A percentile compares a stretch with the other conserved stretches of the same genome.
These are phyloP conservation scores for Gossypium turneri DNA, from an alignment of 345 rosid genomes.

Conservation along the genomic window DNA sequence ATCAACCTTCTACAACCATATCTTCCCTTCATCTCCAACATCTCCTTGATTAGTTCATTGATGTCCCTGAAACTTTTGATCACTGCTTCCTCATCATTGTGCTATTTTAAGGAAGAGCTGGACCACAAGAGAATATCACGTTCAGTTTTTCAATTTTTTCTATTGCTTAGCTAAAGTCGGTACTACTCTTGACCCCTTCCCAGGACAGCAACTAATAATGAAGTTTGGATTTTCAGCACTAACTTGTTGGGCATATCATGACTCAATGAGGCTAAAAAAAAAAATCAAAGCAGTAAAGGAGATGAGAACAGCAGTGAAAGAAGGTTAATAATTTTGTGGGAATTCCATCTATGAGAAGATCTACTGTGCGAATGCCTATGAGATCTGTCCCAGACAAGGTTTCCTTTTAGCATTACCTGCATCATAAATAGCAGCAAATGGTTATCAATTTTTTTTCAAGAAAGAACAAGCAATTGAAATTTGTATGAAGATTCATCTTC, in stretches of 20 bases:
- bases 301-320: not conserved
- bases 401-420: not conserved
- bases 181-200: not conserved
- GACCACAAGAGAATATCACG: slow-evolving; percentile 20
- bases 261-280: not conserved
- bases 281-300: not conserved
- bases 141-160: slow-evolving; percentile 8
- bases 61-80: slow-evolving; percentile 90
- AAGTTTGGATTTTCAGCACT: not conserved
- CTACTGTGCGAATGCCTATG: not conserved
- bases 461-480: not conserved
- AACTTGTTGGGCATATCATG: not conserved
- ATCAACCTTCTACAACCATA: slow-evolving; percentile 16
- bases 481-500: not conserved
- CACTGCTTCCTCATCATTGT: slow-evolving; percentile 71
- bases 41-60: slow-evolving; percentile 78
- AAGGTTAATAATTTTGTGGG: not conserved
- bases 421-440: not conserved
- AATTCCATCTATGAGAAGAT: not conserved
- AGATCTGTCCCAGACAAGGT: not conserved
- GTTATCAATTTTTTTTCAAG: not conserved
- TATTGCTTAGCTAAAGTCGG: not conserved
- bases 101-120: slow-evolving; percentile 86
- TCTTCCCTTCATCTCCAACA: slow-evolving; percentile 73
- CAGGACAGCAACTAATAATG: not conserved